These are phyloP conservation scores for Lactarius psammicola DNA, from an alignment of 768 basidiomycete species.

Conservation along the genomic window DNA sequence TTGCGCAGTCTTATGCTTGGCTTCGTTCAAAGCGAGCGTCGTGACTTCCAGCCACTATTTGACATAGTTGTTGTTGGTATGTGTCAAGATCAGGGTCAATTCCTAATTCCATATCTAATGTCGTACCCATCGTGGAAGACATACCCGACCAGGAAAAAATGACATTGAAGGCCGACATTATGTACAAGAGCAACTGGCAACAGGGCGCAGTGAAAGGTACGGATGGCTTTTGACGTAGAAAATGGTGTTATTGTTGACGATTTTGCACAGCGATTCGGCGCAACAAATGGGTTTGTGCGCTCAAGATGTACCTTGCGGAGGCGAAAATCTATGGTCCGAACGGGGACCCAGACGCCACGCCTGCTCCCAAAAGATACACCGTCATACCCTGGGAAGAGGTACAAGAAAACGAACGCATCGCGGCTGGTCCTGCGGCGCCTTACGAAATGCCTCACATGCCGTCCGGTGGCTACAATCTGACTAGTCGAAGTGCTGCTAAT, in stretches of 20 bases:
- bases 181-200: constrained; percentile 87
- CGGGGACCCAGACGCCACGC: constrained; percentile 55
- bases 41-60: constrained; percentile 75
- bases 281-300: constrained; percentile 90
- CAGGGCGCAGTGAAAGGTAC: constrained; percentile 68
- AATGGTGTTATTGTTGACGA: background rate
- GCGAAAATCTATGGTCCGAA: constrained; percentile 66
- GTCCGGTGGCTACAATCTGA: constrained; percentile 22
- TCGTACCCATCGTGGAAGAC: constrained; percentile 43
- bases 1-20: constrained; percentile 76
- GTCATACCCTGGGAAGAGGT: constrained; percentile 71
- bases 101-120: background rate
- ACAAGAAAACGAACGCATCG: constrained; percentile 36
- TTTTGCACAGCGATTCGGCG: constrained; percentile 59
- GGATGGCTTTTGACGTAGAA: constrained; percentile 4
- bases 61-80: constrained; percentile 68
- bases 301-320: constrained; percentile 70
- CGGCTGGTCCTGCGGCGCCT: constrained; percentile 21
- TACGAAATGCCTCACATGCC: constrained; percentile 31
- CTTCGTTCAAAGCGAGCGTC: constrained; percentile 66
- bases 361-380: constrained; percentile 60
- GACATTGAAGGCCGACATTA: constrained; percentile 75
- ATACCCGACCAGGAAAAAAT: constrained; percentile 80
- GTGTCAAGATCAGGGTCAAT: constrained; percentile 15
- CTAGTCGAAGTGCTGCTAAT: constrained; percentile 6